Evolutionary conservation across 305 asterid species (phyloP).

Genomic region (Solanum hybrid): DNA sequence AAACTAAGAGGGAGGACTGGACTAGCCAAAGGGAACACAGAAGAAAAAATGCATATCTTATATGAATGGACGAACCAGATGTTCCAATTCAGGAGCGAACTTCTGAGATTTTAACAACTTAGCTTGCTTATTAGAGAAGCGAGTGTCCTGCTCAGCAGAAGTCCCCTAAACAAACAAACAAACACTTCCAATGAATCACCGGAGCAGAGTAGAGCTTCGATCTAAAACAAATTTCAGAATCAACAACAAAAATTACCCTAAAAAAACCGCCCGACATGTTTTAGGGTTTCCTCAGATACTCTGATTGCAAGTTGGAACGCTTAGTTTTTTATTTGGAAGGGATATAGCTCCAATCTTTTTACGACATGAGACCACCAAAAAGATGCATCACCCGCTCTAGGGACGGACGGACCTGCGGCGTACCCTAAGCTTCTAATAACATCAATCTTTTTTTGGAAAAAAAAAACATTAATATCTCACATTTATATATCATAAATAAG

Average conservation of each 20-base stretch:
- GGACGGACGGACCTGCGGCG: neutral
- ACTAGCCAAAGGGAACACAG: neutral
- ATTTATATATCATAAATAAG: neutral
- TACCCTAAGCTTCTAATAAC: neutral
- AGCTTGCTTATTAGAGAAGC: slow-evolving; percentile 97
- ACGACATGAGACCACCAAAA: neutral
- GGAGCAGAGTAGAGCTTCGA: neutral
- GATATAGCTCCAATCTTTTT: neutral
- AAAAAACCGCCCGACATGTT: slow-evolving; percentile 94
- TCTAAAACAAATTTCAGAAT: neutral
- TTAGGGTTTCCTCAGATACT: slow-evolving; percentile 46
- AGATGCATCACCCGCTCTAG: neutral
- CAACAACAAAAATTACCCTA: slow-evolving; percentile 43
- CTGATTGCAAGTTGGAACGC: neutral
- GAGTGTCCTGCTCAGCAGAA: slow-evolving; percentile 92
- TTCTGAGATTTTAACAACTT: slow-evolving; percentile 88
- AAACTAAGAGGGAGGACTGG: neutral
- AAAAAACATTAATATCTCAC: neutral
- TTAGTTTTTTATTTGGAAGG: neutral
- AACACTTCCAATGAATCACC: neutral
- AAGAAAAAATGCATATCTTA: neutral
- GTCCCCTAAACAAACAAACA: slow-evolving; percentile 56
- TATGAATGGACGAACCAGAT: slow-evolving; percentile 41
- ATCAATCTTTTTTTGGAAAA: neutral
- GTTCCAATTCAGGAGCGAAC: slow-evolving; percentile 86